Percentiles rank a stretch among this genome's conserved stretches.
Evolutionary conservation across 176 grass and related monocot genomes (phyloP).

Genomic region (Juncus effusus): DNA sequence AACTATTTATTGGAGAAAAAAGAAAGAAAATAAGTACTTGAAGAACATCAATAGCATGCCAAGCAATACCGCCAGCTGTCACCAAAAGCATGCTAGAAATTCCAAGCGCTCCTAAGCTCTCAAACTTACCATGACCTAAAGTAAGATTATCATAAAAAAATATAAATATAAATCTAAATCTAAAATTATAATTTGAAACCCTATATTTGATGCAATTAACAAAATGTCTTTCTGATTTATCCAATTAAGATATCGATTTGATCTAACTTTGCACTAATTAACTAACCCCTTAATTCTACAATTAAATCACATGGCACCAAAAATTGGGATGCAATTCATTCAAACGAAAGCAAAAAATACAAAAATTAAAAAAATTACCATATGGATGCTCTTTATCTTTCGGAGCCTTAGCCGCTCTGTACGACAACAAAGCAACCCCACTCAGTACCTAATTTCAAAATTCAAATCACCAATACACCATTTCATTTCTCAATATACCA

Average conservation of each 20-base stretch:
- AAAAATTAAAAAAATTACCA: slow-evolving; percentile 38
- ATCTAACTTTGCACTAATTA: not conserved
- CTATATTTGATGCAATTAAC: not conserved
- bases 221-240: not conserved
- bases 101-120: slow-evolving; percentile 78
- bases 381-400: slow-evolving; percentile 89
- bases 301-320: not conserved
- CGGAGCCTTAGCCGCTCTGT: slow-evolving; percentile 71
- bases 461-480: not conserved
- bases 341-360: too few relatives aligned
- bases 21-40: slow-evolving; percentile 51
- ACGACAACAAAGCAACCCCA: slow-evolving; percentile 73
- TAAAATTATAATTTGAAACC: not conserved
- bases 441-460: slow-evolving; percentile 56
- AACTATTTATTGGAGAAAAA: slow-evolving; percentile 4
- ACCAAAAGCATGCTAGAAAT: slow-evolving; percentile 92
- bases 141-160: slow-evolving; percentile 19
- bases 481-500: not conserved
- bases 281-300: not conserved
- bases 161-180: slow-evolving; percentile 1
- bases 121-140: slow-evolving; percentile 93
- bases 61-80: slow-evolving; percentile 89
- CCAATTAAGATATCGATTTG: not conserved
- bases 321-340: not conserved
- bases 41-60: slow-evolving; percentile 98